Evolutionary conservation across 2,329 filamentous ascomycete genomes (phyloP), one percentile per base, ranked within the genome.

Genomic region (Neofusicoccum umdonicola): DNA sequence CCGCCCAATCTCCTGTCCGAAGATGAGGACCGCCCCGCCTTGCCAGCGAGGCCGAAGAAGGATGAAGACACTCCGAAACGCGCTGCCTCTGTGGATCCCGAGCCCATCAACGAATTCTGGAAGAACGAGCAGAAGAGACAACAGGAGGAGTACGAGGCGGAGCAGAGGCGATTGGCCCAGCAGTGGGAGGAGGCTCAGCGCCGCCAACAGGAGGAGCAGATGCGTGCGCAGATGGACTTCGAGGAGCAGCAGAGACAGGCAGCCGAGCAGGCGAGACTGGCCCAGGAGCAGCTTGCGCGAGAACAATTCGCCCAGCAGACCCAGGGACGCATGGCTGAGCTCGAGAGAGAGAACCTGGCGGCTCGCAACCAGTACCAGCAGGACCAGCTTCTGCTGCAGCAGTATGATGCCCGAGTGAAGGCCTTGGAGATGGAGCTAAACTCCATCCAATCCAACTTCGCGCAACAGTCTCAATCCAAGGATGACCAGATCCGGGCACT

Each of bases 41-140:
- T 99, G 62, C 95, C 95, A 0, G 87, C 88, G 27, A 86, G 95
- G 66, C 95, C 88, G 3, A 79, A 79, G 42, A 84, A 82, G 83
- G 76, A 97, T 85, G 82, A 93, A 84, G 79, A 91, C 86, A 71
- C 90, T 83, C 81, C 92, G 7, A 51, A 52, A 22, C 45, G 47
- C 48, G 35, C 42, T 27, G 81, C 84, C 3, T 65, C 69, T 1
- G 88, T 93, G 1, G 95, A 97, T 71, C 94, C 94, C 0, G 93
- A 95, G 73, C 92, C 96, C 56, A 98, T 99, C 74, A 92, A 92
- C 61, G 95, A 99, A 72, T 99, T 99, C 78, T 99, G 95, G 95
- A 96, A 96, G 80, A 91, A 88, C 70, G 93, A 98, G 77, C 87
- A 97, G 67, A 90, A 90, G 69, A 87, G 93, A 39, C 93, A 97